Conservation (phyloP, 2,329 filamentous ascomycete genomes). For the Coniella vitis region DNA sequence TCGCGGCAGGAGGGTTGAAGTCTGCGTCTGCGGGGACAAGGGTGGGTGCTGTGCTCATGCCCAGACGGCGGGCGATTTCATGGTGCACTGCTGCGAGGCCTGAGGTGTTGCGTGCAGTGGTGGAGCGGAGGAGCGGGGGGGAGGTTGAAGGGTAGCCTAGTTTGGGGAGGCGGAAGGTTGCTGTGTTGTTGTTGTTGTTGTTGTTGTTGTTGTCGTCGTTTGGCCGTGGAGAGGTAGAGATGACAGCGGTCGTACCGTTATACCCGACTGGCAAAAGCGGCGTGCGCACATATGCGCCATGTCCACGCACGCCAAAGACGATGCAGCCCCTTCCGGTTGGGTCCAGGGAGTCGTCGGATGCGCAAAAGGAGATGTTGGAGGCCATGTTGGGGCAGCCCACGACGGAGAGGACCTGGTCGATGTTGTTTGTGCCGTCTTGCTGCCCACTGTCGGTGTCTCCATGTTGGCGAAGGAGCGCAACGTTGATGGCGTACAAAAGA, state of each 20-base stretch:
- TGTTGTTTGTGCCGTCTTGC: constrained; percentile 35
- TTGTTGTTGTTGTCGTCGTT: constrained; percentile 13
- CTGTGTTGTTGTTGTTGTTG: neutral
- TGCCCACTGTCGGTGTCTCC: too few relatives aligned
- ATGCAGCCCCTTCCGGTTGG: constrained; percentile 39
- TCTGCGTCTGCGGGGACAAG: too few relatives aligned
- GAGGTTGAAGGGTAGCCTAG: constrained; percentile 21
- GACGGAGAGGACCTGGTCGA: constrained; percentile 38
- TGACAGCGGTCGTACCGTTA: too few relatives aligned
- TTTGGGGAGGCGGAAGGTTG: constrained; percentile 17
- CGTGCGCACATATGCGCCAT: constrained; percentile 41
- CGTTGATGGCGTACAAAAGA: constrained; percentile 51
- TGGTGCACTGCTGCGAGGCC: constrained; percentile 41
- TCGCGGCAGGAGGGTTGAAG: too few relatives aligned
- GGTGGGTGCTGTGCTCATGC: constrained; percentile 20
- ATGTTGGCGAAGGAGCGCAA: constrained; percentile 30
- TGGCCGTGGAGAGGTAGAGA: too few relatives aligned
- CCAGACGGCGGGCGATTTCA: constrained; percentile 34
- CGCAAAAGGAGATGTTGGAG: constrained; percentile 29
- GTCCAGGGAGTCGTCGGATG: constrained; percentile 39
- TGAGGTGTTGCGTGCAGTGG: constrained; percentile 41
- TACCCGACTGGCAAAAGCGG: constrained; percentile 20
- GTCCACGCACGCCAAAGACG: constrained; percentile 40
- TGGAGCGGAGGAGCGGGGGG: constrained; percentile 30
- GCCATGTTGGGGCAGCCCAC: constrained; percentile 38